A percentile compares a stretch with the other conserved stretches of the same genome.
phyloP scores from a whole-genome alignment of 805 yeast species.

The Cyberlindnera meyerae region DNA sequence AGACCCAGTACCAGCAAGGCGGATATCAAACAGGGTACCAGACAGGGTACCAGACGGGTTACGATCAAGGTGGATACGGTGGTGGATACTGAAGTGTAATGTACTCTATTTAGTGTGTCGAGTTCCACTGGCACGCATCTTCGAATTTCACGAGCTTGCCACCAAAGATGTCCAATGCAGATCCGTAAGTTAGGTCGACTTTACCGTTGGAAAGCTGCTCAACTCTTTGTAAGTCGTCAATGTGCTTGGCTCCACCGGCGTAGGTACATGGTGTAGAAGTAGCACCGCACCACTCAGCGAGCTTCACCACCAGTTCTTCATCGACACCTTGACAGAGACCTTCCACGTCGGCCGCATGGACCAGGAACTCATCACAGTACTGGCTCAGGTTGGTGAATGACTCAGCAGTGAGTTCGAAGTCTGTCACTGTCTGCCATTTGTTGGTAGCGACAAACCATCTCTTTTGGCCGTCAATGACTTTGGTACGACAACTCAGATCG shows the following conservation, averaged over 20 bases:
- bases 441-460: conserved; percentile 96
- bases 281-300: conserved; percentile 71
- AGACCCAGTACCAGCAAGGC: conserved; percentile 5
- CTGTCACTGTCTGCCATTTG: conserved; percentile 92
- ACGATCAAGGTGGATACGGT: neutral
- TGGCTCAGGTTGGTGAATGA: conserved; percentile 49
- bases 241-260: conserved; percentile 92
- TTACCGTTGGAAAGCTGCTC: conserved; percentile 64
- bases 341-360: conserved; percentile 98
- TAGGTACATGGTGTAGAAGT: conserved; percentile 75
- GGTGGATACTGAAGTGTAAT: too few relatives aligned
- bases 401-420: conserved; percentile 46
- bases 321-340: conserved; percentile 95
- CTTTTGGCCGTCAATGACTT: conserved; percentile 19
- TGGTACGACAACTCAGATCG: conserved; percentile 78
- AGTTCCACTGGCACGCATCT: conserved; percentile 77
- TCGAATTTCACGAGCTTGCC: conserved; percentile 73
- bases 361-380: conserved; percentile 81
- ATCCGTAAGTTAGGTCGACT: conserved; percentile 91
- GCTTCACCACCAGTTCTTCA: conserved; percentile 58
- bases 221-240: conserved; percentile 66
- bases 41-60: too few relatives aligned
- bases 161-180: conserved; percentile 92
- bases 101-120: conserved; percentile 15
- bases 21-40: too few relatives aligned